Percentiles rank a stretch among this genome's conserved stretches.
These are phyloP conservation scores for Pecoramyces ruminantium DNA, from an alignment of 192 early-diverging fungal genomes.

Conservation along the genomic window DNA sequence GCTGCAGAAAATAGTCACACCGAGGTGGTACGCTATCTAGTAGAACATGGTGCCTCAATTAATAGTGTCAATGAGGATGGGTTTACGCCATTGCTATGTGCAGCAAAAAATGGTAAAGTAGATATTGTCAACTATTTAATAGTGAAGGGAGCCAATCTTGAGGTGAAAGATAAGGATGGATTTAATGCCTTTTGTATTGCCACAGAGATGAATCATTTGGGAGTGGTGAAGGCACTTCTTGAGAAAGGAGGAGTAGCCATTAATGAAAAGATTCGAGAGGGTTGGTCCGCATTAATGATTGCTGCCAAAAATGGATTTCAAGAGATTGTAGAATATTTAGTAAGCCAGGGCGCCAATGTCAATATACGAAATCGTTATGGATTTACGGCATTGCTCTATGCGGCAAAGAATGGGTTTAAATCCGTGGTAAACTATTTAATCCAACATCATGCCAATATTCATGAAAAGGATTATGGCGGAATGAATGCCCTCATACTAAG, in stretches of 20 bases:
- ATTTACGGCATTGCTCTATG: neutral
- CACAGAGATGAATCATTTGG: neutral
- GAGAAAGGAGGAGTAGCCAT: neutral
- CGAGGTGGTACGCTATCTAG: neutral
- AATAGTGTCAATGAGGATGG: neutral
- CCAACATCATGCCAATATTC: neutral
- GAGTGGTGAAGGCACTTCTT: neutral
- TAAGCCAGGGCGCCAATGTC: neutral
- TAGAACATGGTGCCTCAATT: neutral
- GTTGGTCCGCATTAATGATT: neutral
- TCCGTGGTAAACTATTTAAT: neutral
- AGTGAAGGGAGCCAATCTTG: neutral
- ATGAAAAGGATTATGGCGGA: neutral
- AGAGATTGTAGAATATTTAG: neutral
- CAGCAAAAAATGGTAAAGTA: neutral
- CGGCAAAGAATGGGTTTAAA: neutral
- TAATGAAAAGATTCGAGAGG: neutral
- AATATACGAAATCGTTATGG: neutral
- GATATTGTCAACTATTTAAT: neutral
- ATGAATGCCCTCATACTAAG: neutral
- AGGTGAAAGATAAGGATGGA: neutral
- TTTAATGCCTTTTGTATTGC: neutral
- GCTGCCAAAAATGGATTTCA: neutral
- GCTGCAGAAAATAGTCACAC: neutral
- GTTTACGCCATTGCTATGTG: neutral